Evolutionary conservation across 2,329 filamentous ascomycete genomes (phyloP).

Genomic region (Ascochyta pisi): DNA sequence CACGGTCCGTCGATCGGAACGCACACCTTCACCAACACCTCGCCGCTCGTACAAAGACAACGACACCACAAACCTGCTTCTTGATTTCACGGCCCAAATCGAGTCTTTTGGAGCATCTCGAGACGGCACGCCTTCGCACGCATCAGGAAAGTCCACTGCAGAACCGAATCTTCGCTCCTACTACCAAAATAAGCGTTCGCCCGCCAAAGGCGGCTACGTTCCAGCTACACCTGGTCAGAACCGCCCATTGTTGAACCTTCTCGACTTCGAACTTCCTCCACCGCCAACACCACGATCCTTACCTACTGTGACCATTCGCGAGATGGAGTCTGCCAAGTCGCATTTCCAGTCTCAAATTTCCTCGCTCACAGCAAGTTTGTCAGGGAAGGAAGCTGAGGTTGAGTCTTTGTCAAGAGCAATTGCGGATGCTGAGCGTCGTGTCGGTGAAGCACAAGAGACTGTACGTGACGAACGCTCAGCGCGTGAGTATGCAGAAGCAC

Average conservation of each 20-base stretch:
- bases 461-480: constrained; percentile 76
- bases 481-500: constrained; percentile 74
- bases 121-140: constrained; percentile 46
- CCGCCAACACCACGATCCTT: constrained; percentile 90
- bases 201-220: constrained; percentile 37
- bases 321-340: constrained; percentile 92
- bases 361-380: constrained; percentile 88
- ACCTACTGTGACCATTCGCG: constrained; percentile 87
- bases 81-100: constrained; percentile 87
- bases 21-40: constrained; percentile 61
- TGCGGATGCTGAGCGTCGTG: constrained; percentile 87
- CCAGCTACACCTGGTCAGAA: constrained; percentile 43
- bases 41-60: constrained; percentile 57
- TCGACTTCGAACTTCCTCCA: constrained; percentile 94
- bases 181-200: constrained; percentile 44
- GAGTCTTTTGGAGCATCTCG: constrained; percentile 59
- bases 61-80: constrained; percentile 77
- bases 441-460: constrained; percentile 83
- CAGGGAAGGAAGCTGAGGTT: constrained; percentile 91
- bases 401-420: constrained; percentile 86
- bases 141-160: constrained; percentile 56
- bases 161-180: constrained; percentile 59
- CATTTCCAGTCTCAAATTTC: constrained; percentile 91
- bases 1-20: constrained; percentile 53
- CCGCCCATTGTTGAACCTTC: constrained; percentile 48